phyloP scores from a whole-genome alignment of 2,329 filamentous ascomycete genomes.

The Pestalotiopsis sp. region DNA sequence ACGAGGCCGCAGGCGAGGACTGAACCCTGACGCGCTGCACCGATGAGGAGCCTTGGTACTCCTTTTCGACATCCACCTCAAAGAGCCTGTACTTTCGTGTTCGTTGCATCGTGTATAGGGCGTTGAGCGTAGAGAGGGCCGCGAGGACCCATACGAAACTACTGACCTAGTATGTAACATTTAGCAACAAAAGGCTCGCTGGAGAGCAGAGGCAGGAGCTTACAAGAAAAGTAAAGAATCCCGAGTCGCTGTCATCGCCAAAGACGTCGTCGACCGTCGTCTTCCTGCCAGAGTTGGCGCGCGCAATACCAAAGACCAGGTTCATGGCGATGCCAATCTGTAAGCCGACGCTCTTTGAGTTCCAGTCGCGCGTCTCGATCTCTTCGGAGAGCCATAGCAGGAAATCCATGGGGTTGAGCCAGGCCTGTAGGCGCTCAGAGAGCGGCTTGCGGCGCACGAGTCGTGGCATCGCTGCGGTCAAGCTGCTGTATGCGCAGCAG shows the following conservation, averaged over 20 bases:
- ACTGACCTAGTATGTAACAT: conserved; percentile 53
- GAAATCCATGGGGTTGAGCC: conserved; percentile 86
- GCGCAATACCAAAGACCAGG: conserved; percentile 77
- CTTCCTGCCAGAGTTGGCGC: conserved; percentile 70
- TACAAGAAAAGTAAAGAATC: conserved; percentile 66
- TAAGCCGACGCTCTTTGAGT: conserved; percentile 77
- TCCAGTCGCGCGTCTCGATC: conserved; percentile 88
- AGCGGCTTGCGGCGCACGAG: conserved; percentile 83
- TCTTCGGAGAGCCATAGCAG: conserved; percentile 91
- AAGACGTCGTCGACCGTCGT: conserved; percentile 80
- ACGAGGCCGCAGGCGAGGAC: conserved; percentile 76
- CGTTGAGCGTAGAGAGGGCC: conserved; percentile 71
- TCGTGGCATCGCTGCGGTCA: conserved; percentile 59
- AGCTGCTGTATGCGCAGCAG: conserved; percentile 9
- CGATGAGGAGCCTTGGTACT: conserved; percentile 76
- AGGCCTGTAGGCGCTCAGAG: conserved; percentile 76
- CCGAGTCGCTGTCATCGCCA: conserved; percentile 65
- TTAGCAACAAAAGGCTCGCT: conserved; percentile 18
- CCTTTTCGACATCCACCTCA: conserved; percentile 77
- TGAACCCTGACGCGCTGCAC: conserved; percentile 87
- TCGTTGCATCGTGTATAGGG: conserved; percentile 79
- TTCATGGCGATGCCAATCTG: conserved; percentile 79
- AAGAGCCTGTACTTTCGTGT: conserved; percentile 90
- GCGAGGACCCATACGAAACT: conserved; percentile 73
- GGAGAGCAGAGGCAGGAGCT: conserved; percentile 32